Evolutionary conservation across 345 rosid genomes (phyloP), one percentile per base, ranked within the genome.

Genomic region (Brassica juncea): DNA sequence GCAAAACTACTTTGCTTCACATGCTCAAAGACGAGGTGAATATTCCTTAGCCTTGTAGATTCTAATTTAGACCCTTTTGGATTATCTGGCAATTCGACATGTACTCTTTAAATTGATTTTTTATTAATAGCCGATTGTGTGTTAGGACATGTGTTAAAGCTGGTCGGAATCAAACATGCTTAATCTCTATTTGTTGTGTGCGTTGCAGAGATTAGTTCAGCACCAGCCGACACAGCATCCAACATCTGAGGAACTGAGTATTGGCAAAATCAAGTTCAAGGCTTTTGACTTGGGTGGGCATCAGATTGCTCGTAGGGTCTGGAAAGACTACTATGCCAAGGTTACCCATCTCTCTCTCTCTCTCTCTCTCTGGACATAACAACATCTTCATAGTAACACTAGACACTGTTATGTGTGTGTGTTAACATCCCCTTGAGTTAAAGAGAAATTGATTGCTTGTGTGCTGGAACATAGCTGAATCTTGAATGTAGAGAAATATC

Each of bases 1-100:
- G 98, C 39, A 94, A 94, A 81, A 94, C 98, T 49, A 94, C 96
- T n/a, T 86, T 94, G 73, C 97, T 94, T 81, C 97, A 94, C 85
- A 92, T 94, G 98, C 82, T 93, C 79, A 93, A 91, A 84, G 97
- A 93, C 79, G 97, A 93, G 97, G 98, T 91, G 0, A 8, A 8
- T 8, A n/a, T 28, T 27, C 23, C 23, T 54, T 49, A 49, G 59
- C 59, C 15, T 0, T n/a, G 3, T 4, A 47, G 57, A 54, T 54
- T 54, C 58, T 52, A 12, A 1, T 73, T 21, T 2, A 16, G 23
- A 54, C 21, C 2, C 62, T 54, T 54, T 6, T 6, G 57, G 21
- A n/a, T 52, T 52, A 15, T 52, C 2, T 52, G 57, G 19, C 1
- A 52, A 52, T n/a, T 52, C 8, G 4, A 52, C 19, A 14, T 49